These are phyloP conservation scores for Sclerotinia glacialis DNA, from an alignment of 2,329 filamentous ascomycete species.

Conservation along the genomic window DNA sequence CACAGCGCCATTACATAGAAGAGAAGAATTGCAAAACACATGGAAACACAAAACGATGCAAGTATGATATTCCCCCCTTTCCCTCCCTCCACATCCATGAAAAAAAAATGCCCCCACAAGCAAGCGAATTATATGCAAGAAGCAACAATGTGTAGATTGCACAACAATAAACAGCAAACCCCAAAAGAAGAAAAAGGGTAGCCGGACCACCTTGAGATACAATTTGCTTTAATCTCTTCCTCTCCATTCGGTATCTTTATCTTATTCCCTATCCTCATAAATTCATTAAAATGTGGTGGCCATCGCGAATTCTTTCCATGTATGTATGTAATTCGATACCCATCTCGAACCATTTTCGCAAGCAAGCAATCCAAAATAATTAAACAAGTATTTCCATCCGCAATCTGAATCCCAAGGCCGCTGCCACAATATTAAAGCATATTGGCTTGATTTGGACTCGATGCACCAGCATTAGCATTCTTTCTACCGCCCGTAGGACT, in stretches of 20 bases:
- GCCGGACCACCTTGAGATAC: constrained; percentile 6
- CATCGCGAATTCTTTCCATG: constrained; percentile 7
- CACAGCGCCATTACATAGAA: not conserved
- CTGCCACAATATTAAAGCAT: constrained; percentile 1
- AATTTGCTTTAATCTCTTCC: constrained; percentile 10
- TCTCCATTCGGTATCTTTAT: constrained; percentile 16
- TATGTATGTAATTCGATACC: constrained; percentile 9
- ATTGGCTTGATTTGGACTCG: constrained; percentile 10
- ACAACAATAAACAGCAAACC: not conserved
- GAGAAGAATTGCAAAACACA: not conserved
- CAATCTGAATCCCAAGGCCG: not conserved
- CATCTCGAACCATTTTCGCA: not conserved
- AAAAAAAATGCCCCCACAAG: not conserved
- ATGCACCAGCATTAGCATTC: constrained; percentile 2
- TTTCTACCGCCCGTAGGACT: constrained; percentile 11
- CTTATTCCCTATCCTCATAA: constrained; percentile 19
- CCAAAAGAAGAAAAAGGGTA: not conserved
- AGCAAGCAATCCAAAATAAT: constrained; percentile 14
- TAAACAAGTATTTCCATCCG: constrained; percentile 8
- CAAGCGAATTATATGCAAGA: constrained; percentile 17
- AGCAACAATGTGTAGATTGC: constrained; percentile 12
- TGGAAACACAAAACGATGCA: not conserved
- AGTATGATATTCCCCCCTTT: not conserved
- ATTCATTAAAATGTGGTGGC: constrained; percentile 19
- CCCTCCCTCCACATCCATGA: not conserved